phyloP scores from a whole-genome alignment of 257 asterid species.

The Ligustrum vulgare region DNA sequence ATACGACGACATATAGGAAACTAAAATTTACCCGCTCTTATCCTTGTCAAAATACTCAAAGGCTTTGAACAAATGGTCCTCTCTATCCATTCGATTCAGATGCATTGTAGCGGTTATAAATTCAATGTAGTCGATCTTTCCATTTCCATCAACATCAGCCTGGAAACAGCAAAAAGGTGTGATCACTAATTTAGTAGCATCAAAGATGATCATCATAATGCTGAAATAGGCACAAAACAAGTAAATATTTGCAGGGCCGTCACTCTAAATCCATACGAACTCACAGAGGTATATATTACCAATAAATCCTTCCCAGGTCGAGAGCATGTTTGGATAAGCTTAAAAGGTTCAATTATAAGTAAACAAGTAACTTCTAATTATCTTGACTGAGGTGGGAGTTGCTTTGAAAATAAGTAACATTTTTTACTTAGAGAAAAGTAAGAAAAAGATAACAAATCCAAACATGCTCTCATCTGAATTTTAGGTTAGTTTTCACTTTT shows the following conservation, averaged over 20 bases:
- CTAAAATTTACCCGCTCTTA: conserved; percentile 71
- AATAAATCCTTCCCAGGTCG: background rate
- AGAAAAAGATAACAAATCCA: too few relatives aligned
- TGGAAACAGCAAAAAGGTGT: conserved; percentile 25
- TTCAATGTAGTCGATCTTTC: conserved; percentile 85
- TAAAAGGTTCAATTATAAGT: background rate
- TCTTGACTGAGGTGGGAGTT: too few relatives aligned
- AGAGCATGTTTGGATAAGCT: background rate
- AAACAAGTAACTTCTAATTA: too few relatives aligned
- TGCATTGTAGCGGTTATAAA: conserved; percentile 94
- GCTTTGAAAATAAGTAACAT: too few relatives aligned
- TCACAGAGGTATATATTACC: background rate
- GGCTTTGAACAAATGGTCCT: conserved; percentile 80
- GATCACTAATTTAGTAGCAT: too few relatives aligned
- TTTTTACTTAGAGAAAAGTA: too few relatives aligned
- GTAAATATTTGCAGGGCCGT: background rate
- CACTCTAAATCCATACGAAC: background rate
- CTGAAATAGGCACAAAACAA: background rate
- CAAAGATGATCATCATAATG: too few relatives aligned
- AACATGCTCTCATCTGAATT: too few relatives aligned
- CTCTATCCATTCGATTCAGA: conserved; percentile 89
- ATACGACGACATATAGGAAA: conserved; percentile 5
- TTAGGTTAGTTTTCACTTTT: too few relatives aligned
- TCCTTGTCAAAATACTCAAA: conserved; percentile 92
- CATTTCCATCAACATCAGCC: conserved; percentile 96